These are phyloP conservation scores for Larix kaempferi DNA, from an alignment of 75 land plant species.

Conservation along the genomic window DNA sequence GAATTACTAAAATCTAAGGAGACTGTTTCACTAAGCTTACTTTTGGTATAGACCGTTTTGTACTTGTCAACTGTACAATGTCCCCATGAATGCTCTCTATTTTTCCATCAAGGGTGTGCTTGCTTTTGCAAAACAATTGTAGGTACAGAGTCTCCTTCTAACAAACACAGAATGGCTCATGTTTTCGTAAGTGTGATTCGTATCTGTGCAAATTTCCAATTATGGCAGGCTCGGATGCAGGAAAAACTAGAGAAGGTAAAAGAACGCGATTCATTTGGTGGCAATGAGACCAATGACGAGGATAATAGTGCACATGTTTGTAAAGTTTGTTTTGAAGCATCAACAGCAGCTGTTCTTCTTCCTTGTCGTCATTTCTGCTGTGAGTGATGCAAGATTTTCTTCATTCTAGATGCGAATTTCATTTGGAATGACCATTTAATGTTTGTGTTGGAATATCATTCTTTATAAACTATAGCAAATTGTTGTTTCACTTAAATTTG, in stretches of 20 bases:
- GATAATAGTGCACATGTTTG: conserved; percentile 67
- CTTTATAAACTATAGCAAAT: background rate
- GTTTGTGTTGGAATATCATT: background rate
- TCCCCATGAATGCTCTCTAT: background rate
- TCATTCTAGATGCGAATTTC: background rate
- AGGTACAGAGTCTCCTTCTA: background rate
- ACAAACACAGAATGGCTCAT: background rate
- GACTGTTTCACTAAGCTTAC: background rate
- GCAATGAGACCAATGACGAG: conserved; percentile 18
- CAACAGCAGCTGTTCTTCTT: conserved; percentile 80
- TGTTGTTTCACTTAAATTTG: background rate
- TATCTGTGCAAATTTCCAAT: conserved; percentile 4
- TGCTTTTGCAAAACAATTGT: background rate
- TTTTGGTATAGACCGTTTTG: background rate
- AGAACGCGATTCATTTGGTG: conserved; percentile 32
- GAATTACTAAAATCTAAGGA: background rate
- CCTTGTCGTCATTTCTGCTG: conserved; percentile 92
- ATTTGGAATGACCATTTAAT: background rate
- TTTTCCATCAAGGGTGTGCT: background rate
- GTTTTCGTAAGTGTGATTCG: conserved; percentile 7
- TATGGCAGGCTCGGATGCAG: conserved; percentile 57
- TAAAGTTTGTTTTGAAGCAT: conserved; percentile 87
- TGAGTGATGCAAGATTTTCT: conserved; percentile 28
- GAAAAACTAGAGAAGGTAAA: conserved; percentile 45
- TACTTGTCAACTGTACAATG: background rate